Evolutionary conservation across 2,329 filamentous ascomycete species (phyloP).

Genomic region (Cercospora citrullina): DNA sequence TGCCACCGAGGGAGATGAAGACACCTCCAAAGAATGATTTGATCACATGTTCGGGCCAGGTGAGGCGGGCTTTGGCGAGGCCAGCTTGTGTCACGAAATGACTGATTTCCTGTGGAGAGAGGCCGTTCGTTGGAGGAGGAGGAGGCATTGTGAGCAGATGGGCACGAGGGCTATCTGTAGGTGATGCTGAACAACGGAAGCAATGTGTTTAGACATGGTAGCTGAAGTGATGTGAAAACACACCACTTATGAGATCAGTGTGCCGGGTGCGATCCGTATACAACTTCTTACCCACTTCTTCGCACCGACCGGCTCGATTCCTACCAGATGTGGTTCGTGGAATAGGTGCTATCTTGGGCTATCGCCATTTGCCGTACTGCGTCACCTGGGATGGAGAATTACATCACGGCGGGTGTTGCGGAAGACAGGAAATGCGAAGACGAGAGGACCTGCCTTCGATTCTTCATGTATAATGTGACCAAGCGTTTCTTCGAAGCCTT

Average conservation of each 20-base stretch:
- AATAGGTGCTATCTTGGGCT: not conserved
- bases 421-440: not conserved
- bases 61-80: constrained; percentile 2
- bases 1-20: not conserved
- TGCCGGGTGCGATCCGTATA: not conserved
- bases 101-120: constrained; percentile 5
- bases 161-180: not conserved
- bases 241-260: not conserved
- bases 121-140: not conserved
- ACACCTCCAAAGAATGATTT: constrained; percentile 2
- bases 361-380: not conserved
- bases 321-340: not conserved
- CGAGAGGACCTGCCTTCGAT: not conserved
- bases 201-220: not conserved
- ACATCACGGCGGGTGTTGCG: not conserved
- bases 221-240: not conserved
- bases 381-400: not conserved
- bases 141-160: not conserved
- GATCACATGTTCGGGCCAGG: constrained; percentile 3
- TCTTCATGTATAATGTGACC: not conserved
- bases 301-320: not conserved
- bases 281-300: not conserved
- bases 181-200: not conserved
- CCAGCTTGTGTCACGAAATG: not conserved
- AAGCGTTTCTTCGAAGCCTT: not conserved